Evolutionary conservation across 2,329 filamentous ascomycete genomes (phyloP).

Genomic region (Calonectria henricotiae): DNA sequence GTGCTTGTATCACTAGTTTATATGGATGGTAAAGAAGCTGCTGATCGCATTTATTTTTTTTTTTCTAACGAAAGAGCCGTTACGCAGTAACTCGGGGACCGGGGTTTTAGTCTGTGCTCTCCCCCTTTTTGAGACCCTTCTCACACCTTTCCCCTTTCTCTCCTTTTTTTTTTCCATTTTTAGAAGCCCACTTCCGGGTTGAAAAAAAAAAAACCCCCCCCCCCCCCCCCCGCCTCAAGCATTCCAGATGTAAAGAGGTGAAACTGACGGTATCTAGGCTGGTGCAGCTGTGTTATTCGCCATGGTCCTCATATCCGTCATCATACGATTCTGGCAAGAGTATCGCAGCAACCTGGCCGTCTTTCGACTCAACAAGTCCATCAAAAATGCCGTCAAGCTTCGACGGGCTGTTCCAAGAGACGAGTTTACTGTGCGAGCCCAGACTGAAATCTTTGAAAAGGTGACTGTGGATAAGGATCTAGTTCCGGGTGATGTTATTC

Average conservation of each 20-base stretch:
- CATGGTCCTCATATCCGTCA: slow-evolving; percentile 5
- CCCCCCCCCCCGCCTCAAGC: background rate
- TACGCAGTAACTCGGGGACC: too few relatives aligned
- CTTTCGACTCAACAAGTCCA: background rate
- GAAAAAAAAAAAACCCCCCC: too few relatives aligned
- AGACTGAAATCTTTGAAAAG: background rate
- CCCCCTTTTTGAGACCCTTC: too few relatives aligned
- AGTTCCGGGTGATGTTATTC: slow-evolving; percentile 49
- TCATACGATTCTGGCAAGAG: slow-evolving; percentile 22
- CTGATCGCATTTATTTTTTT: too few relatives aligned
- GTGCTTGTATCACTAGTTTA: too few relatives aligned
- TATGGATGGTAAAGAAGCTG: too few relatives aligned
- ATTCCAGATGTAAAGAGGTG: background rate
- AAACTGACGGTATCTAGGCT: background rate
- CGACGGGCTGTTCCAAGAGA: slow-evolving; percentile 4
- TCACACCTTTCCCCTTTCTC: too few relatives aligned
- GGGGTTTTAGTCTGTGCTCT: too few relatives aligned
- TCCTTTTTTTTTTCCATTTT: too few relatives aligned
- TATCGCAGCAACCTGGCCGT: slow-evolving; percentile 16
- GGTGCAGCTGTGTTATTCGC: background rate
- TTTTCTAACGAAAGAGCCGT: too few relatives aligned
- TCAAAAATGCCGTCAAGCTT: background rate
- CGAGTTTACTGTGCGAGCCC: background rate
- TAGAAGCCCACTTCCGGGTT: too few relatives aligned
- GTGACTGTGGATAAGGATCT: slow-evolving; percentile 34